Evolutionary conservation across 106 monocot genomes (phyloP).

Genomic region (Phalaenopsis aphrodite): DNA sequence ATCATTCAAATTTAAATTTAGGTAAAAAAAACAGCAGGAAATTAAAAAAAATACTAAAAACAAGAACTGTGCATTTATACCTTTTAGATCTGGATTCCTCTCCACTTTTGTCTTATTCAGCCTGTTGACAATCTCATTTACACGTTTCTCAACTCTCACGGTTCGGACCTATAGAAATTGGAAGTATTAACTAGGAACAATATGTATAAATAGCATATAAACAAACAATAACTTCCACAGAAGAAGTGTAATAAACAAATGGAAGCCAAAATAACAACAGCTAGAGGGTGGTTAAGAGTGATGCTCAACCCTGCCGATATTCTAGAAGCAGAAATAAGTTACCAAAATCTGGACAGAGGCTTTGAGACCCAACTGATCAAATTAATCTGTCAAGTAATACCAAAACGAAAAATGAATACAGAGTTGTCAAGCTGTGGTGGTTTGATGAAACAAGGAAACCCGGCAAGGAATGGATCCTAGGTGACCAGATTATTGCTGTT

Average conservation of each 20-base stretch:
- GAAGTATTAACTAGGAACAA: not conserved
- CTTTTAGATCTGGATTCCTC: constrained; percentile 84
- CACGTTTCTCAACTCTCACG: constrained; percentile 75
- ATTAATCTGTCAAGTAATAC: not conserved
- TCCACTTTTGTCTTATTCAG: constrained; percentile 97
- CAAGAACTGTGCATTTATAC: constrained; percentile 19
- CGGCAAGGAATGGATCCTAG: not conserved
- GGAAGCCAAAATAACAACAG: not conserved
- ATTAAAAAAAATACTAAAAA: not conserved
- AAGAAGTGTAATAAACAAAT: not conserved
- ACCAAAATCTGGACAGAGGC: not conserved
- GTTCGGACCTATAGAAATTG: constrained; percentile 52
- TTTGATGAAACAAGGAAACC: not conserved
- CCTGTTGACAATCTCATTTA: constrained; percentile 86
- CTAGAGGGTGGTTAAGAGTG: not conserved
- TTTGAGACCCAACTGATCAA: not conserved
- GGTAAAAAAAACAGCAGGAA: not conserved
- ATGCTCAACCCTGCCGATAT: not conserved
- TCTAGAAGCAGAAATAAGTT: not conserved
- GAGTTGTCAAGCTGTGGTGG: not conserved
- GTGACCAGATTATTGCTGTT: not conserved
- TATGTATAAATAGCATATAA: not conserved
- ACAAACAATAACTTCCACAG: not conserved
- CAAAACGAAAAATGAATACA: not conserved
- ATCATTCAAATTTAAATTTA: not conserved